Percentiles rank a stretch among this genome's conserved stretches.
Conservation (phyloP, 441 rosid species). For the Pelargonium myrrhifolium region DNA sequence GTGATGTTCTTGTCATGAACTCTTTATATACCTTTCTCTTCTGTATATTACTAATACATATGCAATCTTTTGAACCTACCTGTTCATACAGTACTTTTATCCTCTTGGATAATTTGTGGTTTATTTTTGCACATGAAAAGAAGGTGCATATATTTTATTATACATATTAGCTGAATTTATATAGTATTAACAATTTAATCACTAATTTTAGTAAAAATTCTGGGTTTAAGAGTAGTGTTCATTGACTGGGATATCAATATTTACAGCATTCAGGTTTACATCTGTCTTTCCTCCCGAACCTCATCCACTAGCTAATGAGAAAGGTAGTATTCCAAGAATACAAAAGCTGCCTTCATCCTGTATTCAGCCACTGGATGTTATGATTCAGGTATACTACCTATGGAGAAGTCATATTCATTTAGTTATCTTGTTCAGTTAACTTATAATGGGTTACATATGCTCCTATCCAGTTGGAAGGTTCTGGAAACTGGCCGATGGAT, state of each 20-base stretch:
- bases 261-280: slow-evolving; percentile 80
- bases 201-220: background rate
- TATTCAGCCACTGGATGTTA: slow-evolving; percentile 72
- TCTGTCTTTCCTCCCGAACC: slow-evolving; percentile 92
- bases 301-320: slow-evolving; percentile 63
- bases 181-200: background rate
- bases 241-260: slow-evolving; percentile 18
- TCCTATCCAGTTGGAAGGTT: slow-evolving; percentile 74
- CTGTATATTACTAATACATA: background rate
- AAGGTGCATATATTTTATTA: background rate
- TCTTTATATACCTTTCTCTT: background rate
- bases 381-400: slow-evolving; percentile 64
- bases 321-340: slow-evolving; percentile 36
- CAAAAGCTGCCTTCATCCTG: slow-evolving; percentile 46
- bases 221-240: background rate
- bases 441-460: slow-evolving; percentile 14
- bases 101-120: background rate
- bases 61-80: background rate
- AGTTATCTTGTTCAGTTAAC: slow-evolving; percentile 4
- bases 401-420: slow-evolving; percentile 1
- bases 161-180: background rate
- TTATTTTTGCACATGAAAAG: background rate
- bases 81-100: background rate
- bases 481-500: slow-evolving; percentile 96
- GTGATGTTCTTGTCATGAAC: background rate